phyloP scores from a whole-genome alignment of 2,329 filamentous ascomycete genomes.

The Westerdykella sp. region DNA sequence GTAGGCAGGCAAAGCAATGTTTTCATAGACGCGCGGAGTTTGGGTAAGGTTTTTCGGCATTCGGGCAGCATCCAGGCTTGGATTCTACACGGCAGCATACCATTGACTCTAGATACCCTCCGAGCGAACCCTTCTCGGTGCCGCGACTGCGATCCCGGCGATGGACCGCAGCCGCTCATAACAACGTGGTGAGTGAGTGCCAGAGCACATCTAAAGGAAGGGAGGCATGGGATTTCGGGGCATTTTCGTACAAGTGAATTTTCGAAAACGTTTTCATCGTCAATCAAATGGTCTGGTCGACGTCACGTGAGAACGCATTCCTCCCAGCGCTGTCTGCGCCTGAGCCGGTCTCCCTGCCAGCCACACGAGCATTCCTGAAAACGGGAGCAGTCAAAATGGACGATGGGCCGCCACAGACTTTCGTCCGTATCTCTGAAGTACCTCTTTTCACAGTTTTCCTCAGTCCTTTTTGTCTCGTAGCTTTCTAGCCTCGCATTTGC shows the following conservation, averaged over 20 bases:
- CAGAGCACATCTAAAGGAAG: no score
- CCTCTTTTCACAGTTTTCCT: no score
- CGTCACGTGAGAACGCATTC: slow-evolving; percentile 16
- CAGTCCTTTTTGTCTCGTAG: no score
- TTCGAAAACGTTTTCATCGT: neutral
- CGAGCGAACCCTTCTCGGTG: slow-evolving; percentile 3
- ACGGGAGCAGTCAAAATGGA: no score
- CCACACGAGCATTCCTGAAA: slow-evolving; percentile 21
- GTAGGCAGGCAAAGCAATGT: neutral
- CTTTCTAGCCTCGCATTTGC: neutral
- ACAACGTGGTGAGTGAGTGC: no score
- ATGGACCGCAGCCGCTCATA: no score
- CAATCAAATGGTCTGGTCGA: neutral
- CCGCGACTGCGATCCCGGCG: slow-evolving; percentile 5
- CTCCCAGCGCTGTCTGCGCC: slow-evolving; percentile 6
- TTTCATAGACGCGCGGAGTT: slow-evolving; percentile 3
- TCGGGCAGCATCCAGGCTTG: slow-evolving; percentile 8
- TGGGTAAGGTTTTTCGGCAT: slow-evolving; percentile 8
- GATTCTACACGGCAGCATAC: slow-evolving; percentile 10
- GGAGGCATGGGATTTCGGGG: no score
- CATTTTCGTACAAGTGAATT: neutral
- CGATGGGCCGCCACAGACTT: no score
- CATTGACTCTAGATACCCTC: slow-evolving; percentile 24
- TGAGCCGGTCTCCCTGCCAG: slow-evolving; percentile 18
- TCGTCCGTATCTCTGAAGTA: no score